Conservation (phyloP, 2,329 filamentous ascomycete genomes). For the Chaetothyriales sp. region DNA sequence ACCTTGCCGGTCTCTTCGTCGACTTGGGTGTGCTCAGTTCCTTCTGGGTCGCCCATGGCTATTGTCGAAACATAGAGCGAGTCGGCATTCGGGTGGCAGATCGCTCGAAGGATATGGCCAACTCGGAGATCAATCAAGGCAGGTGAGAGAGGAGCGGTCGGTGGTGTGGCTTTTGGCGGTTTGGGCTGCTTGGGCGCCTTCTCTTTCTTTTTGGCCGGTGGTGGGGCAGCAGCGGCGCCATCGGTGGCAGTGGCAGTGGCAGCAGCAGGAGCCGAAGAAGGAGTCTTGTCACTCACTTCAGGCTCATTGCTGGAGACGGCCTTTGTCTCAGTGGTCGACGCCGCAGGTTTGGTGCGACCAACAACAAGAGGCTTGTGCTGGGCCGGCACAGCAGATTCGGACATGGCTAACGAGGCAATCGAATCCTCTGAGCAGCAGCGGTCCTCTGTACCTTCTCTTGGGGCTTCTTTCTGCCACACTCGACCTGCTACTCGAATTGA, state of each 20-base stretch:
- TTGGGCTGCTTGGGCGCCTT: conserved; percentile 89
- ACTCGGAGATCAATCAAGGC: conserved; percentile 86
- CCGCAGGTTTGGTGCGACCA: conserved; percentile 16
- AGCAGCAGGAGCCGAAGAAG: conserved; percentile 8
- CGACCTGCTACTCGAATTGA: background rate
- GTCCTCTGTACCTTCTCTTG: background rate
- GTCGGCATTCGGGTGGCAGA: conserved; percentile 93
- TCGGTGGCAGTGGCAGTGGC: conserved; percentile 1
- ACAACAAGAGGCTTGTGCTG: conserved; percentile 17
- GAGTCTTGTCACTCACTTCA: conserved; percentile 14
- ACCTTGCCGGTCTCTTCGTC: conserved; percentile 77
- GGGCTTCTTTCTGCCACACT: background rate
- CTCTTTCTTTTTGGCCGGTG: conserved; percentile 43
- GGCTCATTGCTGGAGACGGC: conserved; percentile 21
- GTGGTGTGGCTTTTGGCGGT: conserved; percentile 54
- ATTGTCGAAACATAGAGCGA: conserved; percentile 92
- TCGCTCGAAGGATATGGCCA: conserved; percentile 89
- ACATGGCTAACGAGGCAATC: background rate
- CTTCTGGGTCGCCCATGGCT: conserved; percentile 74
- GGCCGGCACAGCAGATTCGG: conserved; percentile 6
- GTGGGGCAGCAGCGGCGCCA: background rate
- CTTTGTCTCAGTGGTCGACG: conserved; percentile 6
- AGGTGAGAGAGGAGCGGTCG: conserved; percentile 64
- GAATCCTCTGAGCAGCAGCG: background rate
- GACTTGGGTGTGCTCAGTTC: conserved; percentile 64